These are phyloP conservation scores for Citrus glauca DNA, from an alignment of 345 rosid genomes.

Conservation along the genomic window DNA sequence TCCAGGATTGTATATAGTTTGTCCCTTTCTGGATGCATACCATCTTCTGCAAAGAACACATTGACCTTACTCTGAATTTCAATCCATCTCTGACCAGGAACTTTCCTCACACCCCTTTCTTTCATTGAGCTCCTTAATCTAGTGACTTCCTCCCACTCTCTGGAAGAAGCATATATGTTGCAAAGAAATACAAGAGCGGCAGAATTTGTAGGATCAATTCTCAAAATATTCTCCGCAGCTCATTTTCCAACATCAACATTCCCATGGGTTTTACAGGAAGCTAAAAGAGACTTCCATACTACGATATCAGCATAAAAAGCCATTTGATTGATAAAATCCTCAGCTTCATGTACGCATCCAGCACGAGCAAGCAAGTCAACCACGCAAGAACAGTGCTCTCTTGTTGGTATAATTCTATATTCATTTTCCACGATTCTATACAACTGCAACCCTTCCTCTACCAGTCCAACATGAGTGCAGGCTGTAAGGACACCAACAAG, in stretches of 20 bases:
- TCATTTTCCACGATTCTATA: slow-evolving; percentile 50
- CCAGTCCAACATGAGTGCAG: slow-evolving; percentile 73
- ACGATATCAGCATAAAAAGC: slow-evolving; percentile 53
- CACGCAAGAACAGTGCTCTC: slow-evolving; percentile 66
- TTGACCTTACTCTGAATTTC: slow-evolving; percentile 48
- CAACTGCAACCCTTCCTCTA: slow-evolving; percentile 62
- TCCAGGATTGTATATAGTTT: slow-evolving; percentile 37
- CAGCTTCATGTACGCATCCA: slow-evolving; percentile 62
- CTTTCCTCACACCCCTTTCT: slow-evolving; percentile 43
- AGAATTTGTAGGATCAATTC: slow-evolving; percentile 60
- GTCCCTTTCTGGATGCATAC: slow-evolving; percentile 57
- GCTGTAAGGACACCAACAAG: slow-evolving; percentile 50
- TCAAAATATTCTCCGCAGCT: slow-evolving; percentile 59
- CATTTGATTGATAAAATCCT: slow-evolving; percentile 49
- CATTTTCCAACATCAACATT: slow-evolving; percentile 51
- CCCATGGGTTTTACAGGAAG: slow-evolving; percentile 70
- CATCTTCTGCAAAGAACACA: slow-evolving; percentile 60
- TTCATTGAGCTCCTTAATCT: slow-evolving; percentile 56
- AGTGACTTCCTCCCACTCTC: slow-evolving; percentile 55
- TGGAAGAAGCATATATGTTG: slow-evolving; percentile 51
- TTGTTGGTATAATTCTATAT: slow-evolving; percentile 43
- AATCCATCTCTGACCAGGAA: slow-evolving; percentile 82
- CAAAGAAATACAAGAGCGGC: slow-evolving; percentile 64
- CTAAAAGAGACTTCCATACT: slow-evolving; percentile 65
- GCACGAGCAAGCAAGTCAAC: slow-evolving; percentile 73